Conservation (phyloP, 2,329 filamentous ascomycete species). For the Claviceps sp. region DNA sequence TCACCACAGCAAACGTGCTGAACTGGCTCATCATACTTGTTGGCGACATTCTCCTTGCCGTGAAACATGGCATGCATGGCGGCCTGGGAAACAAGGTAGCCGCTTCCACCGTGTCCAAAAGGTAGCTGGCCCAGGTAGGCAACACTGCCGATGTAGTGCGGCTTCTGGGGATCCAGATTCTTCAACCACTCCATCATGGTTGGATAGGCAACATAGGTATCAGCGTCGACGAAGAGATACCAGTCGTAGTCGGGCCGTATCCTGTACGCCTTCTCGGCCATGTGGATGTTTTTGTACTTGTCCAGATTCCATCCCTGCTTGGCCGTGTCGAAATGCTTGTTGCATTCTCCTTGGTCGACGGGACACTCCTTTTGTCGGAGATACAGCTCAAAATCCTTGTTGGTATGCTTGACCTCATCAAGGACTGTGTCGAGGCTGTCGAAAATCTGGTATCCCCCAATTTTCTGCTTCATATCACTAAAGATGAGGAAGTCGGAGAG, state of each 20-base stretch:
- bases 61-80: constrained; percentile 35
- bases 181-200: constrained; percentile 36
- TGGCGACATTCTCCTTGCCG: constrained; percentile 28
- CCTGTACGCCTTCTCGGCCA: constrained; percentile 39
- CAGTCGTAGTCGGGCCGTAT: constrained; percentile 39
- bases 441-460: constrained; percentile 29
- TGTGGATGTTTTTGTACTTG: constrained; percentile 50
- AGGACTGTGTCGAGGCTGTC: constrained; percentile 34
- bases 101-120: constrained; percentile 45
- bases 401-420: constrained; percentile 27
- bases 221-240: constrained; percentile 47
- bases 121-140: constrained; percentile 26
- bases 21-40: constrained; percentile 30
- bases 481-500: constrained; percentile 41
- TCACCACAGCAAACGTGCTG: constrained; percentile 37
- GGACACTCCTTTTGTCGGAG: constrained; percentile 30
- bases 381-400: constrained; percentile 38
- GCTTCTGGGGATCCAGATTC: constrained; percentile 27
- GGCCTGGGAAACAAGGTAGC: constrained; percentile 37
- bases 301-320: constrained; percentile 38
- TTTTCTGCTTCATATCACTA: constrained; percentile 38
- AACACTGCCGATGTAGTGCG: constrained; percentile 37
- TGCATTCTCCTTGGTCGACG: constrained; percentile 31
- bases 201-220: constrained; percentile 42
- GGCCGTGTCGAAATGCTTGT: constrained; percentile 15